A percentile compares a stretch with the other conserved stretches of the same genome.
Conservation (phyloP, 805 yeast species). For the Cyberlindnera subsufficiens region DNA sequence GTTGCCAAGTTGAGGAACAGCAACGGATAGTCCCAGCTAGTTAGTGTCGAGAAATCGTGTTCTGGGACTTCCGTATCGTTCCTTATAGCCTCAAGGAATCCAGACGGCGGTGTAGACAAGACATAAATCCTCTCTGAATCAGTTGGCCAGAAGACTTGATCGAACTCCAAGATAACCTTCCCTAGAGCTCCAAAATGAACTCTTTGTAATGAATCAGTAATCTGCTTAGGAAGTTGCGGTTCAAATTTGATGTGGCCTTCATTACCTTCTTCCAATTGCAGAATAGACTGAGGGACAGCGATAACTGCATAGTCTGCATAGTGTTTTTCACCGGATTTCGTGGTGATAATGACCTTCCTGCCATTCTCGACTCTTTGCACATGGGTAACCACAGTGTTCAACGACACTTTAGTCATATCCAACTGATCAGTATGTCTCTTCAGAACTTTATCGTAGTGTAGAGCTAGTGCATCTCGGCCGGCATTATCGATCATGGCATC, state of each 20-base stretch:
- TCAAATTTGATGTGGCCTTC: slow-evolving; percentile 48
- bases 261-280: slow-evolving; percentile 34
- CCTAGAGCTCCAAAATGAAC: slow-evolving; percentile 67
- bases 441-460: slow-evolving; percentile 47
- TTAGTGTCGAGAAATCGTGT: slow-evolving; percentile 21
- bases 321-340: slow-evolving; percentile 26
- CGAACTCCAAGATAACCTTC: slow-evolving; percentile 67
- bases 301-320: slow-evolving; percentile 56
- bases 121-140: slow-evolving; percentile 46
- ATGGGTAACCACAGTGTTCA: slow-evolving; percentile 36
- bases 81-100: slow-evolving; percentile 11
- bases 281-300: slow-evolving; percentile 72
- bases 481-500: slow-evolving; percentile 63
- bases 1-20: slow-evolving; percentile 55
- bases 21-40: slow-evolving; percentile 55
- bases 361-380: slow-evolving; percentile 29
- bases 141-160: slow-evolving; percentile 51
- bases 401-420: slow-evolving; percentile 32
- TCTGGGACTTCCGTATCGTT: slow-evolving; percentile 4
- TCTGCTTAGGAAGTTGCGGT: slow-evolving; percentile 46
- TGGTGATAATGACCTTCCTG: slow-evolving; percentile 20
- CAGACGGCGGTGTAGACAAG: slow-evolving; percentile 32
- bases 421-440: slow-evolving; percentile 36
- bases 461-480: slow-evolving; percentile 73
- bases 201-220: slow-evolving; percentile 37